Conservation (phyloP, 2,329 filamentous ascomycete species). For the Hyphodiscus sp. region DNA sequence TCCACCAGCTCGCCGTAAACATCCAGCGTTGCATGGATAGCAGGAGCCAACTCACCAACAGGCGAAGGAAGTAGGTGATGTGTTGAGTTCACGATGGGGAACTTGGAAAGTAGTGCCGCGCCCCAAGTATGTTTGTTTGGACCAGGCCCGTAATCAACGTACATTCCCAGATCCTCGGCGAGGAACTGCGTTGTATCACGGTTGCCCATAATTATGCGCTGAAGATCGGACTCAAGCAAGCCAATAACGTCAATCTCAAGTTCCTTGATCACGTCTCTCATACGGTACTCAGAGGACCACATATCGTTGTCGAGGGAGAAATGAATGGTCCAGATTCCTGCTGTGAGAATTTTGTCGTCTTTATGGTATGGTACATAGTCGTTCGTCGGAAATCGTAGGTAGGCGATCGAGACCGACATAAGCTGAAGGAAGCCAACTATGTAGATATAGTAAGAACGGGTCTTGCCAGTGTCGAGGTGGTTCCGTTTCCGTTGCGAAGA, state of each 20-base stretch:
- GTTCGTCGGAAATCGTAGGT: conserved; percentile 86
- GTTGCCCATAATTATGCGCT: conserved; percentile 99
- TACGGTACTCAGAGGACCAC: conserved; percentile 94
- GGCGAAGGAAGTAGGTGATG: conserved; percentile 92
- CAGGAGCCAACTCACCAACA: conserved; percentile 88
- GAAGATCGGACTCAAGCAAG: conserved; percentile 86
- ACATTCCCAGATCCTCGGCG: conserved; percentile 96
- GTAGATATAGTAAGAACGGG: conserved; percentile 62
- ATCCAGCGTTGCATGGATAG: conserved; percentile 93
- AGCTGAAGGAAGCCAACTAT: conserved; percentile 72
- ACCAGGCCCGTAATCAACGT: conserved; percentile 92
- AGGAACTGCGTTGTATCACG: conserved; percentile 92
- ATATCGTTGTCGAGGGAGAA: conserved; percentile 98
- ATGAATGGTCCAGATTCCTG: conserved; percentile 98
- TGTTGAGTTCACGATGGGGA: conserved; percentile 94
- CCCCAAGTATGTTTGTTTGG: conserved; percentile 99
- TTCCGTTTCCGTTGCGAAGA: conserved; percentile 29
- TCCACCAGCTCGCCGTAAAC: conserved; percentile 87
- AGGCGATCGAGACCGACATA: conserved; percentile 72
- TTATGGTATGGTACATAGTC: conserved; percentile 87
- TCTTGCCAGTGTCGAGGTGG: conserved; percentile 38
- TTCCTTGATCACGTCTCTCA: conserved; percentile 85
- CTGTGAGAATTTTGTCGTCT: conserved; percentile 80
- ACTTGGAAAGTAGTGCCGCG: conserved; percentile 85
- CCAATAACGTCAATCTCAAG: conserved; percentile 96